These are phyloP conservation scores for Rhododendron kiyosumense DNA, from an alignment of 148 eudicot species.

Conservation along the genomic window DNA sequence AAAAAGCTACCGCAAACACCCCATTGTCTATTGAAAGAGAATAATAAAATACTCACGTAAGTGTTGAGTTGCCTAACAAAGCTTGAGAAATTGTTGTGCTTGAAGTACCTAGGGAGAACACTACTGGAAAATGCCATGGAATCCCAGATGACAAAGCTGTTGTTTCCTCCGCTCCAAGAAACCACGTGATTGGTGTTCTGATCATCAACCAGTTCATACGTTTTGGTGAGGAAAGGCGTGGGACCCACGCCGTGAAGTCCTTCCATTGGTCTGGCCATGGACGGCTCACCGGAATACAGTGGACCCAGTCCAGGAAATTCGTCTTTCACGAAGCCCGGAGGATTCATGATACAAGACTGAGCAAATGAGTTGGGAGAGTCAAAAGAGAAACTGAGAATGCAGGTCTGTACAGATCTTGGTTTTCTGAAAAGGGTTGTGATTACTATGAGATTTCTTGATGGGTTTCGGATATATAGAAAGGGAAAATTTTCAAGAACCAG, in stretches of 20 bases:
- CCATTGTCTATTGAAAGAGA: neutral
- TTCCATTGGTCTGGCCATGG: conserved; percentile 31
- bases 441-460: neutral
- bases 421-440: neutral
- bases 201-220: conserved; percentile 50
- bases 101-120: conserved; percentile 25
- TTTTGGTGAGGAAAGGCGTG: conserved; percentile 48
- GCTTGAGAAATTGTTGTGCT: conserved; percentile 11
- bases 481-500: neutral
- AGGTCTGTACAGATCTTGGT: neutral
- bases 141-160: conserved; percentile 57
- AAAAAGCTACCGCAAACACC: neutral
- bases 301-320: conserved; percentile 6
- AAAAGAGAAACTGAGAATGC: neutral
- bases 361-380: neutral
- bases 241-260: conserved; percentile 39
- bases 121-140: conserved; percentile 33
- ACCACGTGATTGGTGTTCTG: conserved; percentile 25
- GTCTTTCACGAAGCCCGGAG: conserved; percentile 15
- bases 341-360: conserved; percentile 16
- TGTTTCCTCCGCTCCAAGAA: conserved; percentile 50
- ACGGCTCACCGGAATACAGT: neutral
- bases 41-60: neutral
- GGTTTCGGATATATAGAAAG: neutral
- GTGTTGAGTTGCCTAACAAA: conserved; percentile 13